These are phyloP conservation scores for Diatrype stigma DNA, from an alignment of 2,329 filamentous ascomycete genomes.

Conservation along the genomic window DNA sequence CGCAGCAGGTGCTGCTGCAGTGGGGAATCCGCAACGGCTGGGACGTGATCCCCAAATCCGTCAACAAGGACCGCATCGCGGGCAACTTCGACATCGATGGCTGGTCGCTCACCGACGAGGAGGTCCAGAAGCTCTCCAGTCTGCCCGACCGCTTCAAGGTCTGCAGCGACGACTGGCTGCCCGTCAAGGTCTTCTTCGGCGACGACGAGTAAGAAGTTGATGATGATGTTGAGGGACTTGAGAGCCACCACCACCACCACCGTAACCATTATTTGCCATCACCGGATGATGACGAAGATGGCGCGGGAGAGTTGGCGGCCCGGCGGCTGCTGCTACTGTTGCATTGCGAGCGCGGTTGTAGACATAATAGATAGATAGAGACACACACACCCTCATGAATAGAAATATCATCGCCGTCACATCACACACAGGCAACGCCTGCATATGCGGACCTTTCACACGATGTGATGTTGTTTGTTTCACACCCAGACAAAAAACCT, in stretches of 20 bases:
- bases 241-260: background rate
- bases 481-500: too few relatives aligned
- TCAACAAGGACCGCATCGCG: slow-evolving; percentile 68
- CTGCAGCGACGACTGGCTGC: slow-evolving; percentile 70
- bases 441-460: too few relatives aligned
- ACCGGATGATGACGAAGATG: too few relatives aligned
- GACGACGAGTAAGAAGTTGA: slow-evolving; percentile 84
- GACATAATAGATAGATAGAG: slow-evolving; percentile 10
- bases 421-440: too few relatives aligned
- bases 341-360: background rate
- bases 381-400: background rate
- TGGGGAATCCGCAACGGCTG: slow-evolving; percentile 81
- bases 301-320: too few relatives aligned
- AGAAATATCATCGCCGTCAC: too few relatives aligned
- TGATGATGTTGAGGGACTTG: too few relatives aligned
- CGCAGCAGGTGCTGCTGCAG: slow-evolving; percentile 71
- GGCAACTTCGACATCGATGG: slow-evolving; percentile 72
- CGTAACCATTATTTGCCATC: too few relatives aligned
- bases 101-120: slow-evolving; percentile 68
- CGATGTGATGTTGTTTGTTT: too few relatives aligned
- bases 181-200: slow-evolving; percentile 76
- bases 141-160: slow-evolving; percentile 79
- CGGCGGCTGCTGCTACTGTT: too few relatives aligned
- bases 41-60: slow-evolving; percentile 82
- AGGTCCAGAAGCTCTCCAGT: slow-evolving; percentile 63